Conservation (phyloP, 768 basidiomycete genomes). For the Terana coerulea region DNA sequence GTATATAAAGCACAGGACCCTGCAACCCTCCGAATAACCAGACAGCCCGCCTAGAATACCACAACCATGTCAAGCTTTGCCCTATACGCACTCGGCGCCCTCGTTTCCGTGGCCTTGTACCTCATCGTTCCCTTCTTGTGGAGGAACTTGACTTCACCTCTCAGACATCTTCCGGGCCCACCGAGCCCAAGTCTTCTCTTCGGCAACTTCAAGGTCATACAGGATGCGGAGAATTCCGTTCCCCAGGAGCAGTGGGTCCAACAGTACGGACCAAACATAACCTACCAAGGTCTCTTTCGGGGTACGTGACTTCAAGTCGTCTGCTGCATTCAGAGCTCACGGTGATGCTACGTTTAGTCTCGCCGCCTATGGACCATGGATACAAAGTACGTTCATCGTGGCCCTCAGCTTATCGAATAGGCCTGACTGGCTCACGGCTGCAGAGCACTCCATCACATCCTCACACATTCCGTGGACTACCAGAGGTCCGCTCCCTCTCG, state of each 20-base stretch:
- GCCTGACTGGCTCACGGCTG: background rate
- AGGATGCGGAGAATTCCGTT: slow-evolving; percentile 32
- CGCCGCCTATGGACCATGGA: slow-evolving; percentile 55
- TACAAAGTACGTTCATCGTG: slow-evolving; percentile 24
- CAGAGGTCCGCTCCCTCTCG: slow-evolving; percentile 47
- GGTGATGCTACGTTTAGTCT: slow-evolving; percentile 22
- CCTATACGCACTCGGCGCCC: background rate
- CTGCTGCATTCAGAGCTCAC: too few relatives aligned
- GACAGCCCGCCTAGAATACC: too few relatives aligned
- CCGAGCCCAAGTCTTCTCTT: slow-evolving; percentile 39
- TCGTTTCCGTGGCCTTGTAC: background rate
- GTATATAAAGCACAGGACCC: too few relatives aligned
- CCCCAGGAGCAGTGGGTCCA: slow-evolving; percentile 46
- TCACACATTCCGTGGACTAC: slow-evolving; percentile 52
- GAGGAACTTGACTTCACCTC: slow-evolving; percentile 29
- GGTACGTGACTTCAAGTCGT: slow-evolving; percentile 37
- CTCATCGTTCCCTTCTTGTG: background rate
- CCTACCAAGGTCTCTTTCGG: slow-evolving; percentile 39
- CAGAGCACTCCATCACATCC: slow-evolving; percentile 57
- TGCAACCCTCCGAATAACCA: too few relatives aligned
- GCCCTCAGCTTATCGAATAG: background rate
- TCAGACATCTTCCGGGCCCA: slow-evolving; percentile 51
- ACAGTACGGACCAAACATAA: slow-evolving; percentile 44
- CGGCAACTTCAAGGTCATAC: slow-evolving; percentile 46
- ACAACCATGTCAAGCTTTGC: too few relatives aligned